Percentiles rank a stretch among this genome's conserved stretches.
Evolutionary conservation across 129 eudicot genomes (phyloP).

Genomic region (Lactuca sativa): DNA sequence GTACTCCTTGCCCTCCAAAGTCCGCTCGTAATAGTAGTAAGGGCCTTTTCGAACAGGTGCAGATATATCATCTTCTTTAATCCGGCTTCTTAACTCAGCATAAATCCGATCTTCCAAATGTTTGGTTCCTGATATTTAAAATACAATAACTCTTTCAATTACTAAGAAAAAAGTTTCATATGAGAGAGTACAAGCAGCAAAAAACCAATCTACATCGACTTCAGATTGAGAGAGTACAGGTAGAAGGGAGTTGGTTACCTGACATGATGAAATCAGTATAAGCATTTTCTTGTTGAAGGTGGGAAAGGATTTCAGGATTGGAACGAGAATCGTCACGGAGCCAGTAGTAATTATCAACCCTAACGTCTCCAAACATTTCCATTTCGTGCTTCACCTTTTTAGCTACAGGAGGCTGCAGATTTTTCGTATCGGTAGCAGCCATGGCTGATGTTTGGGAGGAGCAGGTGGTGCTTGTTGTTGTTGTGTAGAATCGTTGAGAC

Average conservation of each 20-base stretch:
- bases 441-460: conserved; percentile 16
- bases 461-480: background rate
- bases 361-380: conserved; percentile 85
- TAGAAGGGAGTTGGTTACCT: conserved; percentile 35
- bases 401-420: conserved; percentile 51
- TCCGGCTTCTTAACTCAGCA: conserved; percentile 75
- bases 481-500: conserved; percentile 8
- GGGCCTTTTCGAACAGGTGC: conserved; percentile 74
- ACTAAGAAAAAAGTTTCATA: background rate
- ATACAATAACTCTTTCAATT: background rate
- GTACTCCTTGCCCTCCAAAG: conserved; percentile 87
- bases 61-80: conserved; percentile 89
- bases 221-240: background rate
- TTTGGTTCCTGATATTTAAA: conserved; percentile 58
- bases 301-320: conserved; percentile 49
- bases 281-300: conserved; percentile 63
- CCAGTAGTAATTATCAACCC: conserved; percentile 89
- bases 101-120: conserved; percentile 68
- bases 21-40: conserved; percentile 79
- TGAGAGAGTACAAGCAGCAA: background rate
- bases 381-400: conserved; percentile 70
- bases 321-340: conserved; percentile 89
- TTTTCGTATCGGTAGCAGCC: conserved; percentile 25
- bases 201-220: background rate
- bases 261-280: conserved; percentile 69